Base-by-base conservation (phyloP, 2,329 filamentous ascomycete species). In the Talaromyces sp. region DNA sequence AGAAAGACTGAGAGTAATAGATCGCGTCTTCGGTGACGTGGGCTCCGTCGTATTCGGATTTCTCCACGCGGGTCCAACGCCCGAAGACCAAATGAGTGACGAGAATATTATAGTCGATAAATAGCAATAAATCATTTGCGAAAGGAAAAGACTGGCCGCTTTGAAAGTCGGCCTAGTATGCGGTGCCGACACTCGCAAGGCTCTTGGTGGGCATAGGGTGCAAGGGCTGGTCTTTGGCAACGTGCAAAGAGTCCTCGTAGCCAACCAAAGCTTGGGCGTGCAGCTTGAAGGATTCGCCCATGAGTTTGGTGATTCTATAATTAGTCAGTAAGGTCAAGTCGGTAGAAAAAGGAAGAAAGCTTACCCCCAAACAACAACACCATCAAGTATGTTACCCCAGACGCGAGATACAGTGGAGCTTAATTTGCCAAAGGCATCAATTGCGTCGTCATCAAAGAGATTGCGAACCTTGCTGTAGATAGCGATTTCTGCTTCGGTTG, bases 281-380 rank as follows among this genome's bases (percentile, higher is more conserved):
- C 61, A 97, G 86, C 73, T 95, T 94, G 84, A 99, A 97, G 57
- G 94, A 92, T 78, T 97, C 94, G 70, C 94, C 94, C 90, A 97
- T 96, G 56, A 97, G 86, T 73, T 95, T 92, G 68, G 79, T 78
- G 62, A 80, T 79, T 64, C 77, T 79, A 59, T 60, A 54, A 24
- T 21, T 24, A 59, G 57, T 58, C 52, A 58, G 57, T 27, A 61
- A 21, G 38, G 12, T 11, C 14, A 24, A 24, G 19, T 46, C 3
- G 2, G 41, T 7, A 5, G 14, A 27, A 29, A 50, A 19, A 12
- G 12, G 35, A 54, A 19, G 51, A 24, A 59, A 12, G 56, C 92
- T 86, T 88, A 96, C 92, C 94, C 94, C 94, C 94, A 97, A 63
- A 99, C 94, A 67, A 97, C 93, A 64, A 97, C 94, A 78, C 97